Conservation (phyloP, 1,284 basidiomycete species). For the Anthracocystis walkeri region DNA sequence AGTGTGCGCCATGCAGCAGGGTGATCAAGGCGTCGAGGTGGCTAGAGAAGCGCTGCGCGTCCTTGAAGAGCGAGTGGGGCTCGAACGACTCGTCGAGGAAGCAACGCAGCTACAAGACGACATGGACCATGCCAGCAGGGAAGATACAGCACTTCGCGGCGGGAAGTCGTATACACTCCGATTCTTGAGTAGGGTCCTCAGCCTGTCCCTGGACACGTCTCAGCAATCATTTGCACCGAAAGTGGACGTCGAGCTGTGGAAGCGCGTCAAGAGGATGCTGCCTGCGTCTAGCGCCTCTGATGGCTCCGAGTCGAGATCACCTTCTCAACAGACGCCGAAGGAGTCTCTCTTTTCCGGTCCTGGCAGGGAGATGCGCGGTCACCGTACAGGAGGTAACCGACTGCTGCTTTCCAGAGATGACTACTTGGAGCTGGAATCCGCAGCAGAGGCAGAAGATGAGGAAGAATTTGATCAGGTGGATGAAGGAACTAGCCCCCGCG, state of each 20-base stretch:
- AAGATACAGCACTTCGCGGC: constrained; percentile 19
- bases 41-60: constrained; percentile 33
- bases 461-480: constrained; percentile 9
- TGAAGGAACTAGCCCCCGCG: neutral
- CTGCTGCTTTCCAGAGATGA: constrained; percentile 34
- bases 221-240: constrained; percentile 32
- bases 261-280: constrained; percentile 22
- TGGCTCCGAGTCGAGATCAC: neutral
- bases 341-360: too few relatives aligned
- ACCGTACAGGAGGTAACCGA: constrained; percentile 5
- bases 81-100: constrained; percentile 10
- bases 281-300: constrained; percentile 4
- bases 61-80: constrained; percentile 20
- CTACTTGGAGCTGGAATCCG: constrained; percentile 30
- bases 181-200: constrained; percentile 7
- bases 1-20: constrained; percentile 7
- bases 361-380: constrained; percentile 3
- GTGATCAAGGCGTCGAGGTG: constrained; percentile 1
- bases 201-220: constrained; percentile 31
- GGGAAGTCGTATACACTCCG: neutral
- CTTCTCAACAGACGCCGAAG: neutral
- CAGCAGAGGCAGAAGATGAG: constrained; percentile 9
- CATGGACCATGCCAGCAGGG: neutral
- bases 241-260: constrained; percentile 39
- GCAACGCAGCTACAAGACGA: constrained; percentile 6